phyloP scores from a whole-genome alignment of 352 stramenopile genomes.

The Phytophthora ramorum region DNA sequence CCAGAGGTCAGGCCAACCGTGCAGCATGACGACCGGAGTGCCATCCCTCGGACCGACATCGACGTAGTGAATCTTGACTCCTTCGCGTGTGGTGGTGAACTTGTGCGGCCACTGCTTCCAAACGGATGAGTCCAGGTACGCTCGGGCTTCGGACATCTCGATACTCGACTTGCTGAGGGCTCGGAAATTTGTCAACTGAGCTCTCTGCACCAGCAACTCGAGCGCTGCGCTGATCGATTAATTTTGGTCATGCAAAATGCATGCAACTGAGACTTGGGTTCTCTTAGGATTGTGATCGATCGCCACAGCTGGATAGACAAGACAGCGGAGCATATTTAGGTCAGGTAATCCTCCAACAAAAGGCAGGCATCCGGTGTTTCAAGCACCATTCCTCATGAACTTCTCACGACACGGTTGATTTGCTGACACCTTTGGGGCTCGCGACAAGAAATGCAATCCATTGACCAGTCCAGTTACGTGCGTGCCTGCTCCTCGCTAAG shows the following conservation, averaged over 20 bases:
- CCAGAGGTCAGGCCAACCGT: constrained; percentile 72
- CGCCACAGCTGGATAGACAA: constrained; percentile 27
- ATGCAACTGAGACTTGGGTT: constrained; percentile 3
- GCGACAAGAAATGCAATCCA: constrained; percentile 34
- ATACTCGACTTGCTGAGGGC: constrained; percentile 16
- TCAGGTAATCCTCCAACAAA: constrained; percentile 25
- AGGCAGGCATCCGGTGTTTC: neutral
- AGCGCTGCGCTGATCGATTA: constrained; percentile 15
- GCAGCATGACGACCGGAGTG: constrained; percentile 59
- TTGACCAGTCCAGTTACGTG: constrained; percentile 28
- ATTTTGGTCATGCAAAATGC: neutral
- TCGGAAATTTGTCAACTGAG: constrained; percentile 29
- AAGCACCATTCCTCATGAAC: constrained; percentile 4
- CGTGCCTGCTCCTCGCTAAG: constrained; percentile 4
- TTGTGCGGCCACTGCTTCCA: constrained; percentile 47
- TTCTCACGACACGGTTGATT: constrained; percentile 24
- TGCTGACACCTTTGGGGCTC: constrained; percentile 23
- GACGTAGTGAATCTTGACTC: constrained; percentile 58
- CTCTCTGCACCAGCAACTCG: constrained; percentile 1
- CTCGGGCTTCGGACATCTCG: constrained; percentile 20
- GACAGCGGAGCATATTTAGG: constrained; percentile 12
- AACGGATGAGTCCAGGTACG: constrained; percentile 28
- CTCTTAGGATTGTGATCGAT: constrained; percentile 23
- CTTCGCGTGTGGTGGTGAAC: constrained; percentile 38
- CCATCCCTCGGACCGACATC: constrained; percentile 53